Base-by-base conservation (phyloP, 768 basidiomycete species). In the Lactifluus subvellereus region DNA sequence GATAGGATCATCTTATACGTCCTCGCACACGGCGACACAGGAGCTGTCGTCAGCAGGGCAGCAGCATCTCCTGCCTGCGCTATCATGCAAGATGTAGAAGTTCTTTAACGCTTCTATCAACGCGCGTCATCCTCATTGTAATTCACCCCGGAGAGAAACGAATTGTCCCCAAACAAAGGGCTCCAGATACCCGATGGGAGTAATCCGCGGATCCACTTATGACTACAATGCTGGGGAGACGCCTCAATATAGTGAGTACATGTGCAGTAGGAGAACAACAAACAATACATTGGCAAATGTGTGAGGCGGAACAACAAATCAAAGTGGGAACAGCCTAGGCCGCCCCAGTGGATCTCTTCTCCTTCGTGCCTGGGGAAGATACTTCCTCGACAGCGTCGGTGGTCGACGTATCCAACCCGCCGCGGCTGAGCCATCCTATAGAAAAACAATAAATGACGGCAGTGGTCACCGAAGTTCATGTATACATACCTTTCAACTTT, bases 401-500 rank as follows among this genome's bases (percentile, higher is more conserved):
- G 30, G 58, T 38, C 6, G 57, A 42, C 47, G 52, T 54, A 18
- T 59, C 58, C 22, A 64, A 50, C 22, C 32, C 62, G 22, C 62
- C 62, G 9, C 62, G 62, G 33, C 5, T 64, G 48, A 64, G 62
- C 62, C 62, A 64, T 22, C 61, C 66, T 64, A 37, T 65, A 32
- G 35, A 60, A 30, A 8, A 32, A 5, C 32, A 6, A 5, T 59
- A 20, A 48, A 54, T 48, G 43, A 52, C 22, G 54, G 4, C 35
- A 35, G 42, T 11, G 14, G n/a, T 37, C 14, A 37, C 6, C 37
- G 13, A 45, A 42, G 11, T 22, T 8, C 40, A 35, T 33, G 20
- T 38, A 49, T 16, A 11, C 30, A 49, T 45, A 88, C 91, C 91
- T 78, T 86, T 88, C 71, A 92, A 76, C 72, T 88, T 92, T 71